Base-by-base conservation (phyloP, 192 early-diverging fungal genomes). In the Entomortierella parvispora region DNA sequence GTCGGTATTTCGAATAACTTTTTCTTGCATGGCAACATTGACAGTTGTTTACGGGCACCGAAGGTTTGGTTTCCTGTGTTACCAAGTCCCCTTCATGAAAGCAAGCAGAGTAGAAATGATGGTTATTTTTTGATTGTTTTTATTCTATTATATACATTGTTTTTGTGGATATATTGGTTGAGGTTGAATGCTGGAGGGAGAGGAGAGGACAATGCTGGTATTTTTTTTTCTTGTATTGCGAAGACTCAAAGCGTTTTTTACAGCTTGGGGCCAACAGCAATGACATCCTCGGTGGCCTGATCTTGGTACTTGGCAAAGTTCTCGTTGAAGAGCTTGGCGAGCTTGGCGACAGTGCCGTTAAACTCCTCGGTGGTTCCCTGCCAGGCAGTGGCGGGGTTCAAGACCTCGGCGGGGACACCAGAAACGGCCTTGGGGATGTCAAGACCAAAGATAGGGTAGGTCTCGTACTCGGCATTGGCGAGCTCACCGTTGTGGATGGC, bases 401-500 rank as follows among this genome's bases (percentile, higher is more conserved):
- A 84, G 48, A 99, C 85, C 69, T 94, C 92, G 23, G 77, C 69
- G 25, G 96, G 96, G n/a, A 99, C 95, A 56, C 82, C 82, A n/a
- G 93, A 70, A 69, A 91, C 83, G n/a, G 84, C 60, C 65, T 87
- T 96, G 69, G 97, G 97, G 77, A 99, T 94, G 74, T 85, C 62
- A 37, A 99, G 85, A 75, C 91, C 90, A 80, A 99, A 99, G 55
- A 93, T 85, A n/a, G 92, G 92, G 84, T 95, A 96, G 81, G 81
- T 92, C 54, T 89, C 86, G 81, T 92, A 97, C 68, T 95, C 85
- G 47, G 93, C 92, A 18, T 90, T 90, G 60, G 88, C 83, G 53
- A 99, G 89, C 85, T 94, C 94, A 56, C 96, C 96, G 50, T 75
- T 89, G 90, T 99, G 97, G 83, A 99, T 97, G 52, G 97, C 93